Evolutionary conservation across 2,329 filamentous ascomycete species (phyloP).

Genomic region (Trichophaea hybrida): DNA sequence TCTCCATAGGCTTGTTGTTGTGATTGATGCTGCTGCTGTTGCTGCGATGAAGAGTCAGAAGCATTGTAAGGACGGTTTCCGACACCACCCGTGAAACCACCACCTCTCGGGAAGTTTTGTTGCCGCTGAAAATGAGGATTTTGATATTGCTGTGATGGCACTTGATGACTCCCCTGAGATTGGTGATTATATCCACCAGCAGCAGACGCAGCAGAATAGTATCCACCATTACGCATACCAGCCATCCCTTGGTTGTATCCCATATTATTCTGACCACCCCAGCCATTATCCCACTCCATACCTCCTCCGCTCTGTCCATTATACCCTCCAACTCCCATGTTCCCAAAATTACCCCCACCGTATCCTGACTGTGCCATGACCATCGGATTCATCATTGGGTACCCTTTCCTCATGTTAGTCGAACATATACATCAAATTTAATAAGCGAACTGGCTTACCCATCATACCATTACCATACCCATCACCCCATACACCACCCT

Average conservation of each 20-base stretch:
- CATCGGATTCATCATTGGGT: slow-evolving; percentile 24
- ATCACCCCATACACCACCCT: slow-evolving; percentile 9
- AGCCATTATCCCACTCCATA: slow-evolving; percentile 19
- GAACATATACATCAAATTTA: background rate
- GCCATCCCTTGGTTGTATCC: slow-evolving; percentile 26
- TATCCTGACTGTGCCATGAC: slow-evolving; percentile 24
- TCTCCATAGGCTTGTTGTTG: slow-evolving; percentile 11
- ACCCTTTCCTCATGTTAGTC: slow-evolving; percentile 10
- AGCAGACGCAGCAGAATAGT: slow-evolving; percentile 25
- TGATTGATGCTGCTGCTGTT: slow-evolving; percentile 15
- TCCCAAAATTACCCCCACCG: slow-evolving; percentile 24
- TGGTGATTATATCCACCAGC: slow-evolving; percentile 29
- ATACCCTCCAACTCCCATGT: slow-evolving; percentile 25
- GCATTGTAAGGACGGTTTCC: slow-evolving; percentile 2
- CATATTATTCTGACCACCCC: slow-evolving; percentile 25
- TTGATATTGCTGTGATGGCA: slow-evolving; percentile 25
- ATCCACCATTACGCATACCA: slow-evolving; percentile 25
- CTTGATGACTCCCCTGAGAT: slow-evolving; percentile 28
- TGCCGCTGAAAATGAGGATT: slow-evolving; percentile 25
- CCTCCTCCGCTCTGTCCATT: slow-evolving; percentile 23
- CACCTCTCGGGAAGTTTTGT: slow-evolving; percentile 23
- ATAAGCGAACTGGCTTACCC: slow-evolving; percentile 15
- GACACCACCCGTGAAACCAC: slow-evolving; percentile 14
- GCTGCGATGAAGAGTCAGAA: background rate
- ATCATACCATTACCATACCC: slow-evolving; percentile 21